Base-by-base conservation (phyloP, 805 yeast genomes). In the Candida fluviatilis region DNA sequence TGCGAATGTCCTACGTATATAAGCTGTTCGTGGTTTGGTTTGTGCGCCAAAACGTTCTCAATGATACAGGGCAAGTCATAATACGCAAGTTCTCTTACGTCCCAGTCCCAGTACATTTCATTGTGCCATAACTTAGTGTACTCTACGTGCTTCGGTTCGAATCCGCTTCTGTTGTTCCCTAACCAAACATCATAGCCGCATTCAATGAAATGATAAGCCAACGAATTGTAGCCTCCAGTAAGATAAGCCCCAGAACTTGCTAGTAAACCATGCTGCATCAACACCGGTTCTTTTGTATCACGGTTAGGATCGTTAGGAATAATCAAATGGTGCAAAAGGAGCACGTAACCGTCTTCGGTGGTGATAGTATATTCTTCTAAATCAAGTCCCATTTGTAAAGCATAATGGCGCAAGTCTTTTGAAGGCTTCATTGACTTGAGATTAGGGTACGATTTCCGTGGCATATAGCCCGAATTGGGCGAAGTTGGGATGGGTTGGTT, bases 161-260 rank as follows among this genome's bases (percentile, higher is more conserved):
- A 84, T 4, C 96, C 95, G 47, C 96, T 83, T 45, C 99, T 64
- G 54, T 89, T 90, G 53, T 89, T 87, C 1, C 96, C 96, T 38
- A 89, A 57, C 96, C 96, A 89, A 6, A 89, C 88, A 49, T 89
- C 96, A 51, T 72, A 86, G 0, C 93, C 90, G 18, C 66, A 58
- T 23, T 66, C 62, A 27, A 58, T 35, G 69, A 69, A 53, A 68
- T 72, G 55, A 71, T 77, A 48, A 0, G 91, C 93, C 31, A 93
- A 60, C 8, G 95, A 83, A 42, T 83, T 78, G 40, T 73, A 69
- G 0, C 98, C 99, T n/a, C 85, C 66, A 0, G 95, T 82, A 19
- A 91, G 72, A 57, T 75, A 91, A 0, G 96, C 84, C 0, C 90
- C 96, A 0, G 91, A 79, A 16, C 95, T 83, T 53, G 90, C 95